Evolutionary conservation across 2,329 filamentous ascomycete species (phyloP).

Genomic region (Chaetomiaceae sp.): DNA sequence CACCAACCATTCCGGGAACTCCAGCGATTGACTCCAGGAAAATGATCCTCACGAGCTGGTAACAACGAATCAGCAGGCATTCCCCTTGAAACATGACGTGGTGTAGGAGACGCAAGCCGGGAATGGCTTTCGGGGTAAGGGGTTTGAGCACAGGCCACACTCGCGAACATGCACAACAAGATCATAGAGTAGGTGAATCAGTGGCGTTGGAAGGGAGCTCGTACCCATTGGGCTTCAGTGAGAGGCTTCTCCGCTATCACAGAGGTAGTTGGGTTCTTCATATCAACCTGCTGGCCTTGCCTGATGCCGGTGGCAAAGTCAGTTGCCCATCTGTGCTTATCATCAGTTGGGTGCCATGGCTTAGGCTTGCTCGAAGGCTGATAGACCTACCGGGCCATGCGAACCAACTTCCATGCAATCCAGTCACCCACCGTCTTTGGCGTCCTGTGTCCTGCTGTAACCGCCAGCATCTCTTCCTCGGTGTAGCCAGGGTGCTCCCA

Average conservation of each 20-base stretch:
- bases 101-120: background rate
- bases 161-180: background rate
- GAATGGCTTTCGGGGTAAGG: background rate
- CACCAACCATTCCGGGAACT: constrained; percentile 94
- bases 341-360: background rate
- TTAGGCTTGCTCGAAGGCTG: background rate
- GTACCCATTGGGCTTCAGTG: constrained; percentile 74
- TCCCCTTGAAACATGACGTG: background rate
- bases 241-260: constrained; percentile 54
- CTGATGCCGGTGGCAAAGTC: constrained; percentile 72
- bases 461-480: constrained; percentile 69
- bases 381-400: constrained; percentile 40
- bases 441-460: constrained; percentile 72
- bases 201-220: background rate
- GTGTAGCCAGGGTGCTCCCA: constrained; percentile 74
- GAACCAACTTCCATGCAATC: constrained; percentile 71
- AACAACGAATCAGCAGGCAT: background rate
- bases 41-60: constrained; percentile 70
- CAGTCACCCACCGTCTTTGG: constrained; percentile 71
- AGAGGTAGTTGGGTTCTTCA: constrained; percentile 52
- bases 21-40: constrained; percentile 94
- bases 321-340: constrained; percentile 19
- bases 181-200: background rate
- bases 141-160: background rate
- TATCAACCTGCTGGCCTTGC: constrained; percentile 66